Base-by-base conservation (phyloP, 108 stramenopile species). In the Craspedostauros australis region DNA sequence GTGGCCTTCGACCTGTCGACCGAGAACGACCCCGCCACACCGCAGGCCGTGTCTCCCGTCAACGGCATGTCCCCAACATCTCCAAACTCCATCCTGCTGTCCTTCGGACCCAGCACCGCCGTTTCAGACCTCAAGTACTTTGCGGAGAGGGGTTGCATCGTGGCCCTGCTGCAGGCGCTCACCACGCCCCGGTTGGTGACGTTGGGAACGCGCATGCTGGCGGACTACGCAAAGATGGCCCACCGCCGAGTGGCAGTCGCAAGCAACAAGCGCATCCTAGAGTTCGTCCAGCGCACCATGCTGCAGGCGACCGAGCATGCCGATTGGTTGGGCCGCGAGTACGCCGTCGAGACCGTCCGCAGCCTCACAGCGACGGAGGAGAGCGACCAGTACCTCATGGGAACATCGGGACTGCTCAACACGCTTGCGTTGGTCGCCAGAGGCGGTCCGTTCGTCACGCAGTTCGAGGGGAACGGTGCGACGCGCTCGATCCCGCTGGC, bases 141-240 rank as follows among this genome's bases (percentile, higher is more conserved):
- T 69, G 84, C 91, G 19, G 91, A 92, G 58, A 54, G 77, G 44
- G 91, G 91, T 20, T 80, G 83, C 39, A 88, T 92, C 39, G 86
- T 87, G 25, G 73, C 82, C 12, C 52, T 92, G 11, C 56, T 92
- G 28, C 70, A 75, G 52, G 82, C 91, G 0, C 60, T 92, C 12
- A 77, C 67, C 3, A 84, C 84, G 1, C 80, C 86, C 23, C 84
- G 83, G 16, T 75, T 92, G 28, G 76, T 79, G 42, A 82, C 83
- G 4, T 55, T 87, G 15, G 91, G 91, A 37, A 76, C 82, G 11
- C 65, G 91, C 18, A 87, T 92, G 86, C 46, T 92, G 34, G 91
- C 91, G 15, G 86, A 92, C 54, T 92, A 92, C 62, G 91, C 91
- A 53, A 92, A 92, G 59, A 82, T 88, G 82, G 67, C 91, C 15